Evolutionary conservation across 768 basidiomycete species (phyloP), one percentile per base, ranked within the genome.

Genomic region (Lanmaoa rubissima): DNA sequence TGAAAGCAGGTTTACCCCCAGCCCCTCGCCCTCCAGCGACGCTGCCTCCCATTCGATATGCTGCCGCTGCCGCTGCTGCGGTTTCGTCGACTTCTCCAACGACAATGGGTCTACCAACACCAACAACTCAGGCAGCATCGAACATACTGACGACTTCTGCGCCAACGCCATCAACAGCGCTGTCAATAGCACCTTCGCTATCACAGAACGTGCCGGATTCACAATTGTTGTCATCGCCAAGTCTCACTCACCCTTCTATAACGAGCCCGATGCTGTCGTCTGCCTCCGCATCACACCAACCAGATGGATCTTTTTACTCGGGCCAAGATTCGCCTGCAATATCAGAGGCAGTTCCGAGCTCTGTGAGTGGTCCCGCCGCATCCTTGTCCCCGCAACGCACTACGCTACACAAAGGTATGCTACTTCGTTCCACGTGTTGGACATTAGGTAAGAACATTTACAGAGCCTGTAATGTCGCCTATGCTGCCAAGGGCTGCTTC

Each of bases 11-110:
- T 21, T 71, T 91, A n/a, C 82, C 81, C 21, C 70, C 82, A 61
- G 77, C 82, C 53, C 80, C 78, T 57, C 82, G 79, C 52, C 80
- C 67, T 34, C 69, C 82, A 61, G 78, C 78, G 34, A 70, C 79
- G 21, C 71, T 92, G 54, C 89, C 92, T 43, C 89, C 93, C 13
- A 90, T 95, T 67, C 81, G 90, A 48, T 97, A 97, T 69, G 88
- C 96, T 34, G 84, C 92, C n/a, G 94, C 93, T 0, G 95, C 94
- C 3, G 94, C 93, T 0, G 70, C 71, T 0, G 71, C 65, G 0
- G 71, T 72, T 8, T 71, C 70, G 36, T 62, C 65, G 14, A 44
- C 60, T 8, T 56, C 65, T 24, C 64, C 67, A 14, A 43, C 51
- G 14, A 66, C 67, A 40, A n/a, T 66, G 48, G 65, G 53, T 24